Percentiles rank a stretch among this genome's conserved stretches.
These are phyloP conservation scores for Aureobasidium sp. DNA, from an alignment of 2,329 filamentous ascomycete genomes.

Conservation along the genomic window DNA sequence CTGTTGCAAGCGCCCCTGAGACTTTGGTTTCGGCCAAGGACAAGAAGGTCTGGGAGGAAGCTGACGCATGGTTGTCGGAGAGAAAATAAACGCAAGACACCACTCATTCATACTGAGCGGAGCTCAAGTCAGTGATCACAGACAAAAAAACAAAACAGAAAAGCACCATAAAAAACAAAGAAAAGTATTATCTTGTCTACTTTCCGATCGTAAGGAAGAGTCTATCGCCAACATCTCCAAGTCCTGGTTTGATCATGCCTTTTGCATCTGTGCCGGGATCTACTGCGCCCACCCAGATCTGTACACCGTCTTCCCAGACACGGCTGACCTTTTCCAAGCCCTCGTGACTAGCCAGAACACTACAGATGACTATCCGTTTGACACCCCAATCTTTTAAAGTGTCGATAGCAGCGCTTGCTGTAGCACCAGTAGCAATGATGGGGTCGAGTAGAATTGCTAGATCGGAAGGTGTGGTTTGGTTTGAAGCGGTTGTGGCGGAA, in stretches of 20 bases:
- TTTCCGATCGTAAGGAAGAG: constrained; percentile 86
- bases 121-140: not conserved
- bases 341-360: constrained; percentile 62
- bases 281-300: constrained; percentile 76
- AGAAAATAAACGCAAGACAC: constrained; percentile 10
- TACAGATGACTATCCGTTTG: constrained; percentile 68
- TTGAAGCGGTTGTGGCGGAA: constrained; percentile 35
- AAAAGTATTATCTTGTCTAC: constrained; percentile 32
- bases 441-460: constrained; percentile 85
- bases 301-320: constrained; percentile 70
- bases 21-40: constrained; percentile 38
- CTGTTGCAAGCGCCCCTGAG: constrained; percentile 48
- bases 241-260: constrained; percentile 84
- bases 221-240: constrained; percentile 86
- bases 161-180: not conserved
- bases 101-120: not conserved
- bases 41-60: constrained; percentile 46
- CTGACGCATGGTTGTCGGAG: constrained; percentile 14
- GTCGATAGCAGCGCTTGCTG: constrained; percentile 81
- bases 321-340: constrained; percentile 66
- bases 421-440: constrained; percentile 88
- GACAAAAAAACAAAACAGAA: not conserved
- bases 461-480: constrained; percentile 37
- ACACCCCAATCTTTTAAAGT: constrained; percentile 87
- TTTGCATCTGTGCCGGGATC: constrained; percentile 66